These are phyloP conservation scores for Metschnikowia similis DNA, from an alignment of 805 yeast genomes.

Conservation along the genomic window DNA sequence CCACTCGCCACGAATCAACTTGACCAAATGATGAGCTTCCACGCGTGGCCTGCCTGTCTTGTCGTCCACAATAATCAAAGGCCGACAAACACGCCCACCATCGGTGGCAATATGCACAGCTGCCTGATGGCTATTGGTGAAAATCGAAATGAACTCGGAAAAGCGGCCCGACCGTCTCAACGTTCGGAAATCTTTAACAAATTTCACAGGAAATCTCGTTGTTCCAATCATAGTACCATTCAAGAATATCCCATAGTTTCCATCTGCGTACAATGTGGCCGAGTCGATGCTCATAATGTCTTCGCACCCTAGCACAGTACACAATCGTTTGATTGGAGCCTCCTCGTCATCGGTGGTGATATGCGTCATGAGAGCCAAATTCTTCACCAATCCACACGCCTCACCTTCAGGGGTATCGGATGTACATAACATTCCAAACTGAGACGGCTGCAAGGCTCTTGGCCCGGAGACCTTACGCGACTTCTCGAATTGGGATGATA, in stretches of 20 bases:
- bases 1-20: slow-evolving; percentile 64
- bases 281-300: slow-evolving; percentile 78
- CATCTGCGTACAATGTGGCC: slow-evolving; percentile 67
- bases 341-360: slow-evolving; percentile 98
- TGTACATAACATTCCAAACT: slow-evolving; percentile 98
- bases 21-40: slow-evolving; percentile 60
- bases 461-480: slow-evolving; percentile 98
- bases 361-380: slow-evolving; percentile 96
- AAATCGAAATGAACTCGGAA: slow-evolving; percentile 87
- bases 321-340: slow-evolving; percentile 72
- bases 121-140: slow-evolving; percentile 80
- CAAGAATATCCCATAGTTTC: slow-evolving; percentile 80
- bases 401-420: slow-evolving; percentile 99
- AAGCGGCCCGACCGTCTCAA: slow-evolving; percentile 81
- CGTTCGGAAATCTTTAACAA: slow-evolving; percentile 72
- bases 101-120: slow-evolving; percentile 98
- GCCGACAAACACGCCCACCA: slow-evolving; percentile 98
- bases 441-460: slow-evolving; percentile 97
- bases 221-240: slow-evolving; percentile 95
- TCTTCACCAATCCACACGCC: slow-evolving; percentile 98
- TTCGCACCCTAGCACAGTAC: slow-evolving; percentile 86
- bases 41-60: slow-evolving; percentile 59
- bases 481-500: slow-evolving; percentile 97
- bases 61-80: slow-evolving; percentile 79
- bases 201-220: slow-evolving; percentile 79